These are phyloP conservation scores for Leccinum disarticulatum DNA, from an alignment of 768 basidiomycete genomes.

Conservation along the genomic window DNA sequence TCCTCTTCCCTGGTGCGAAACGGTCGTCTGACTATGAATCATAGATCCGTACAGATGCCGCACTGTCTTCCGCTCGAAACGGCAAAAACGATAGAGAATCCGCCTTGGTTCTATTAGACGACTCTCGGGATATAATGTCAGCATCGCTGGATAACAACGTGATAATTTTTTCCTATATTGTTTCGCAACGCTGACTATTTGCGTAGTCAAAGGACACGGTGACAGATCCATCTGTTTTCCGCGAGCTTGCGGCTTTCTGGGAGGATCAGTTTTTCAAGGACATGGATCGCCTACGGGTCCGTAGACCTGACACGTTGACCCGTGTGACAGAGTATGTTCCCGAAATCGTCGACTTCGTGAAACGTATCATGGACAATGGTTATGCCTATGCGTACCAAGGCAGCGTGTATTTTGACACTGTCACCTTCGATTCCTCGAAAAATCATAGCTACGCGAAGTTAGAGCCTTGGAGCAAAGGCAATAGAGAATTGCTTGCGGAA, in stretches of 20 bases:
- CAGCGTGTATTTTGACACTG: constrained; percentile 91
- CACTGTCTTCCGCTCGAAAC: constrained; percentile 50
- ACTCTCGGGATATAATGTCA: constrained; percentile 75
- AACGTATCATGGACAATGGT: constrained; percentile 82
- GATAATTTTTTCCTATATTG: constrained; percentile 13
- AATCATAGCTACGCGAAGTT: constrained; percentile 90
- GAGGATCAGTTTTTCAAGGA: constrained; percentile 88
- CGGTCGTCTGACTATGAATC: constrained; percentile 15
- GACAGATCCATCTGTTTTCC: constrained; percentile 83
- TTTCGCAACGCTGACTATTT: constrained; percentile 8
- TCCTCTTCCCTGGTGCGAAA: constrained; percentile 16
- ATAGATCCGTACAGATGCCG: constrained; percentile 52
- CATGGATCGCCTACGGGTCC: constrained; percentile 86
- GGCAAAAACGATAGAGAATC: constrained; percentile 42
- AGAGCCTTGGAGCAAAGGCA: constrained; percentile 95
- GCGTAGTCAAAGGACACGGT: constrained; percentile 73
- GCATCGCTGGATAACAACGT: constrained; percentile 75
- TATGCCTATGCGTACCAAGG: constrained; percentile 72
- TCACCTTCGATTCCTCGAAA: constrained; percentile 71
- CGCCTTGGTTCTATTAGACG: constrained; percentile 64
- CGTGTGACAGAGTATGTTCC: constrained; percentile 97
- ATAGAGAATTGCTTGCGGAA: constrained; percentile 83
- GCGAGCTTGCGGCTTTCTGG: constrained; percentile 82
- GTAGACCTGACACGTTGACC: constrained; percentile 86
- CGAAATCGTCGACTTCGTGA: constrained; percentile 88